Evolutionary conservation across 2,329 filamentous ascomycete genomes (phyloP).

Genomic region (Trichoderma pleuroti): DNA sequence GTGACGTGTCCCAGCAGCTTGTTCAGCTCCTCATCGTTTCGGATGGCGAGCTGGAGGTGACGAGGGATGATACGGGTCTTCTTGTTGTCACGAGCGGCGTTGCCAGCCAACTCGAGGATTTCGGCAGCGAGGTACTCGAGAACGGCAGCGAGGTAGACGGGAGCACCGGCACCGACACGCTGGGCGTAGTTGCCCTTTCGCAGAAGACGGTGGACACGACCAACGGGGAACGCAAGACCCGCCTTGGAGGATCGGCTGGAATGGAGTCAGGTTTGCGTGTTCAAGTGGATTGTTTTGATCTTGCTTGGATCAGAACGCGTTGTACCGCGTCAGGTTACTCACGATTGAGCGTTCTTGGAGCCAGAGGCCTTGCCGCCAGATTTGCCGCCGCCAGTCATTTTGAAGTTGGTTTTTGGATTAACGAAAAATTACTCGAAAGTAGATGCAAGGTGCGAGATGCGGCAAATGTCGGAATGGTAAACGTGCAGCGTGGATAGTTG

Average conservation of each 20-base stretch:
- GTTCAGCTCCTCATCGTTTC: slow-evolving; percentile 99
- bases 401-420: slow-evolving; percentile 8
- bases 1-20: slow-evolving; percentile 95
- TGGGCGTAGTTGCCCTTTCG: slow-evolving; percentile 99
- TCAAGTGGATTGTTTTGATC: background rate
- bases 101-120: slow-evolving; percentile 97
- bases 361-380: slow-evolving; percentile 99
- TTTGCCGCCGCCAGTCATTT: slow-evolving; percentile 73
- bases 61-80: slow-evolving; percentile 99
- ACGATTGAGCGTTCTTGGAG: slow-evolving; percentile 99
- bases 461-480: slow-evolving; percentile 30
- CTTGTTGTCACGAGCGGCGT: slow-evolving; percentile 99
- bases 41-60: slow-evolving; percentile 98
- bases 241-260: slow-evolving; percentile 95
- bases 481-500: slow-evolving; percentile 39
- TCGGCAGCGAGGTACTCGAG: slow-evolving; percentile 98
- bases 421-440: slow-evolving; percentile 15
- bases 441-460: slow-evolving; percentile 8
- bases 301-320: background rate
- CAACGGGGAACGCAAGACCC: slow-evolving; percentile 96
- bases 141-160: slow-evolving; percentile 94
- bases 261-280: background rate
- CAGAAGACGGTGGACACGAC: slow-evolving; percentile 98
- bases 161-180: slow-evolving; percentile 97
- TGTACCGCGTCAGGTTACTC: slow-evolving; percentile 45